Evolutionary conservation across 306 rosid genomes (phyloP).

Genomic region (Inga laurina): DNA sequence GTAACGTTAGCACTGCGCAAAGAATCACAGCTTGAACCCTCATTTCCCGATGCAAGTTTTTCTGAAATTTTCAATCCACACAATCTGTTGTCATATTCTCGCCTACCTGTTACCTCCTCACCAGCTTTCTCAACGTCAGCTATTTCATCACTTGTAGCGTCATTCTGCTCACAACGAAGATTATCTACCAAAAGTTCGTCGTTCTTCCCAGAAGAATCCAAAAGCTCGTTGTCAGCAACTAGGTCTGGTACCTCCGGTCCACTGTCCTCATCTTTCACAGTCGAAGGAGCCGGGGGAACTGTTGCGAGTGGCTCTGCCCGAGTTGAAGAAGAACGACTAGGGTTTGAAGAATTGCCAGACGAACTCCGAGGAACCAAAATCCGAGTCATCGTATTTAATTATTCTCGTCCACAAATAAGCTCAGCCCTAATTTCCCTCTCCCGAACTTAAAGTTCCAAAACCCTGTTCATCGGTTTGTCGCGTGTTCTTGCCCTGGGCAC

Average conservation of each 20-base stretch:
- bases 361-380: slow-evolving; percentile 81
- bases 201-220: slow-evolving; percentile 46
- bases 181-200: slow-evolving; percentile 50
- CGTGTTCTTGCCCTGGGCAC: slow-evolving; percentile 94
- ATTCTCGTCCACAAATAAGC: slow-evolving; percentile 24
- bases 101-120: slow-evolving; percentile 41
- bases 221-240: slow-evolving; percentile 50
- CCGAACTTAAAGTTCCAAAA: slow-evolving; percentile 37
- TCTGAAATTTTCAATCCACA: slow-evolving; percentile 46
- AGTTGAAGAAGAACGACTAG: slow-evolving; percentile 53
- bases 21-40: slow-evolving; percentile 42
- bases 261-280: slow-evolving; percentile 64
- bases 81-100: slow-evolving; percentile 43
- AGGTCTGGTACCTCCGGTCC: slow-evolving; percentile 52
- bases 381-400: slow-evolving; percentile 64
- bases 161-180: slow-evolving; percentile 49
- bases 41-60: slow-evolving; percentile 40
- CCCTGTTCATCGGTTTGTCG: slow-evolving; percentile 54
- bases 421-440: slow-evolving; percentile 1
- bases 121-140: slow-evolving; percentile 45
- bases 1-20: slow-evolving; percentile 30
- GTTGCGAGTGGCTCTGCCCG: slow-evolving; percentile 55
- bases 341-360: slow-evolving; percentile 58
- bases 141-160: slow-evolving; percentile 40
- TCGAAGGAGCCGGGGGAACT: slow-evolving; percentile 36